These are phyloP conservation scores for Novakomyces olei DNA, from an alignment of 805 yeast genomes.

Conservation along the genomic window DNA sequence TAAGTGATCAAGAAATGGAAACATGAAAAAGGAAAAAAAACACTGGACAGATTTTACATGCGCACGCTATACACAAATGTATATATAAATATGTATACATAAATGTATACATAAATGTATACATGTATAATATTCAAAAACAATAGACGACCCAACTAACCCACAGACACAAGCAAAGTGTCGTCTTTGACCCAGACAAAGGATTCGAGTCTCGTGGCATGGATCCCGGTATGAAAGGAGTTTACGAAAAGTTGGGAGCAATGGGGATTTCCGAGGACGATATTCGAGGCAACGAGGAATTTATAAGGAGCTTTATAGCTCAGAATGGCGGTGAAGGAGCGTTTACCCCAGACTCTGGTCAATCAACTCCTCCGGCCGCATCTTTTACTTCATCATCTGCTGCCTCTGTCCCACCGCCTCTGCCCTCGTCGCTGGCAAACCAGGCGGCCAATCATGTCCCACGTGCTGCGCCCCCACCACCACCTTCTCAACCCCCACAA, in stretches of 20 bases:
- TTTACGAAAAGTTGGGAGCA: slow-evolving; percentile 47
- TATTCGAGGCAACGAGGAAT: slow-evolving; percentile 70
- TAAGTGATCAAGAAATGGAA: too few species aligned
- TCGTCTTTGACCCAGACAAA: neutral
- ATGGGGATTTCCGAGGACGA: slow-evolving; percentile 71
- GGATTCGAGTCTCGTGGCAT: neutral
- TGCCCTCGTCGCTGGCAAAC: slow-evolving; percentile 8
- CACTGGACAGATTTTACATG: too few species aligned
- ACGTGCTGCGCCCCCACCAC: slow-evolving; percentile 10
- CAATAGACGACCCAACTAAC: too few species aligned
- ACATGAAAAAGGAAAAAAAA: too few species aligned
- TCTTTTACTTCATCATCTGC: slow-evolving; percentile 6
- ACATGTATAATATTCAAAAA: too few species aligned
- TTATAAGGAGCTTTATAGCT: slow-evolving; percentile 55
- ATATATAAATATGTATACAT: too few species aligned
- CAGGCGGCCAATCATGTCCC: slow-evolving; percentile 10
- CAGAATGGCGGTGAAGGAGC: slow-evolving; percentile 31
- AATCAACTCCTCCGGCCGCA: slow-evolving; percentile 14
- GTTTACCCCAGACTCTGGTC: slow-evolving; percentile 15
- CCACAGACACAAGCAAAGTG: neutral
- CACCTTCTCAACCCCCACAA: slow-evolving; percentile 9
- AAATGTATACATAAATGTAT: too few species aligned
- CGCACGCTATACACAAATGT: too few species aligned
- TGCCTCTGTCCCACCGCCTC: slow-evolving; percentile 10
- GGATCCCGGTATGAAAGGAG: slow-evolving; percentile 38